Base-by-base conservation (phyloP, 352 stramenopile genomes). In the Phytophthora syringae region DNA sequence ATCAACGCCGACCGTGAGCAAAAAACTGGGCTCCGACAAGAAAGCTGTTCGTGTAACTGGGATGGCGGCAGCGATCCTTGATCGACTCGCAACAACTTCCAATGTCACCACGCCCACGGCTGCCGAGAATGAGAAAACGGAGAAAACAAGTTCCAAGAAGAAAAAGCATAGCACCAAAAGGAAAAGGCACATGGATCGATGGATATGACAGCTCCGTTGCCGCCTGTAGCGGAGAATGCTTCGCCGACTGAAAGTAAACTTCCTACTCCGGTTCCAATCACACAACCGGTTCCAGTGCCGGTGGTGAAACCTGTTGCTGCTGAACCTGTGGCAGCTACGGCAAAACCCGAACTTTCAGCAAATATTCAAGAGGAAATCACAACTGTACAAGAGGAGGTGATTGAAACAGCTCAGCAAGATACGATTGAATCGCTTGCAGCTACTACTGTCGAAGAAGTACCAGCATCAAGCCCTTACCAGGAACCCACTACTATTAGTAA, bases 11-110 rank as follows among this genome's bases (percentile, higher is more conserved):
- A 83, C 74, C 0, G 64, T 87, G 2, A 81, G 77, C 45, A 88
- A 86, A 60, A 92, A 85, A 40, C 22, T 86, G 15, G 82, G 74
- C 1, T 44, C 52, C 7, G 74, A 85, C 44, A 89, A 81, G 44
- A 81, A 83, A 45, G 70, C 72, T 12, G 67, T 90, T 37, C 79
- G 77, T 43, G 73, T 91, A 47, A 86, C 82, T 3, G 72, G 75
- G 15, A 87, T 89, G 80, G 80, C 82, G n/a, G 82, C 80, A 18
- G 64, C 72, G 12, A 87, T 91, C 27, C 63, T 89, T 2, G 80
- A 91, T 36, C 74, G 70, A 43, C 67, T 89, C 15, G 54, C 71
- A 2, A 58, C 66, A 2, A 54, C 66, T 45, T 37, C 22, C 13
- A 70, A 24, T 45, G 57, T 20, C 9, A 40, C 15, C 5, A 48